Percentiles rank a stretch among this genome's conserved stretches.
These are phyloP conservation scores for Russula vinacea DNA, from an alignment of 768 basidiomycete species.

Conservation along the genomic window DNA sequence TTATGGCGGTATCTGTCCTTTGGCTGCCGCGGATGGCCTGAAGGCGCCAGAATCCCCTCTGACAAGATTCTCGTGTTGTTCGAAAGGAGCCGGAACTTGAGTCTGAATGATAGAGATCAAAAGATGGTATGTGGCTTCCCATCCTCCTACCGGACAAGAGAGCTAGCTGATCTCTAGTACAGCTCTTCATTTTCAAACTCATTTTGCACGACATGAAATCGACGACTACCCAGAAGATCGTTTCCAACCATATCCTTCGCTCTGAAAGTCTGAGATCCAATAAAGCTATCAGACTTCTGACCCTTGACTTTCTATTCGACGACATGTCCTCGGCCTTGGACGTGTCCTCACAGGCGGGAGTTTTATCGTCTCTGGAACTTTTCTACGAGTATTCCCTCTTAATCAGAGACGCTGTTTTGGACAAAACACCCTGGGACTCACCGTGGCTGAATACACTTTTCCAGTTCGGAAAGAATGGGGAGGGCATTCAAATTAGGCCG, in stretches of 20 bases:
- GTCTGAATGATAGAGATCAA: neutral
- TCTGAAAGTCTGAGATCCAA: neutral
- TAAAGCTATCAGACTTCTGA: constrained; percentile 10
- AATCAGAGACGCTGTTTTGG: constrained; percentile 13
- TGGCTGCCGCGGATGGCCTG: constrained; percentile 20
- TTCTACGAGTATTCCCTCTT: constrained; percentile 17
- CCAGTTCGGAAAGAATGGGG: constrained; percentile 15
- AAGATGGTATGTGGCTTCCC: constrained; percentile 1
- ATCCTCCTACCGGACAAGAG: neutral
- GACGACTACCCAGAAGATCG: neutral
- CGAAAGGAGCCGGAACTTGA: neutral
- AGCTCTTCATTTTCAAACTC: constrained; percentile 20
- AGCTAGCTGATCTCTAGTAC: neutral
- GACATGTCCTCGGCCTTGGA: constrained; percentile 21
- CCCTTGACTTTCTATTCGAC: constrained; percentile 16
- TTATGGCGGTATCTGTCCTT: constrained; percentile 35
- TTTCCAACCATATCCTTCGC: constrained; percentile 9
- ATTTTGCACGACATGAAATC: neutral
- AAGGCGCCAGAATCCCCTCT: neutral
- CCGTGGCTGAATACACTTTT: constrained; percentile 18
- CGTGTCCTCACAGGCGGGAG: constrained; percentile 9
- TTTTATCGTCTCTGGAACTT: constrained; percentile 14
- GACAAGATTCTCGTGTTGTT: constrained; percentile 1
- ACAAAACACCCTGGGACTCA: constrained; percentile 19
- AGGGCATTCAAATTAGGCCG: neutral